phyloP scores from a whole-genome alignment of 1,139 yeast genomes.

The Pichia sp. region DNA sequence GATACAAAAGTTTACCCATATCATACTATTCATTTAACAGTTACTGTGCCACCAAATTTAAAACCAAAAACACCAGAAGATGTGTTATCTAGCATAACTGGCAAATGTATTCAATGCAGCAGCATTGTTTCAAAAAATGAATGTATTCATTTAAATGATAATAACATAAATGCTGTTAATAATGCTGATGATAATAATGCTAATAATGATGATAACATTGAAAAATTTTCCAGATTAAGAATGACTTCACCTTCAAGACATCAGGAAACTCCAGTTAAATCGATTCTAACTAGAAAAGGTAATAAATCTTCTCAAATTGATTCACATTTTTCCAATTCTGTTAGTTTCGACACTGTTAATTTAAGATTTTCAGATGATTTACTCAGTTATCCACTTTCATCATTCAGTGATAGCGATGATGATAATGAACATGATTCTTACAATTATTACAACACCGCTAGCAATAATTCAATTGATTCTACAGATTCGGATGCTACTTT shows the following conservation, averaged over 20 bases:
- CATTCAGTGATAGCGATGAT: conserved; percentile 10
- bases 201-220: too few species aligned
- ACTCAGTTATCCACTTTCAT: conserved; percentile 13
- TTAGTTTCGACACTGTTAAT: conserved; percentile 40
- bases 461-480: too few species aligned
- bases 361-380: conserved; percentile 28
- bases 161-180: too few species aligned
- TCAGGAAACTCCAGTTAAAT: conserved; percentile 3
- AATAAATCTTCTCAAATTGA: conserved; percentile 4
- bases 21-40: conserved; percentile 20
- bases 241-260: background rate
- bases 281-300: conserved; percentile 11
- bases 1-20: conserved; percentile 16
- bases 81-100: conserved; percentile 8
- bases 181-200: too few species aligned
- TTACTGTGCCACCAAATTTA: conserved; percentile 15
- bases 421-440: background rate
- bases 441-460: too few species aligned
- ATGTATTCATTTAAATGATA: conserved; percentile 5
- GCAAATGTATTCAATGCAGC: conserved; percentile 13
- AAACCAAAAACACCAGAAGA: conserved; percentile 21
- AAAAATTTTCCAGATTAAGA: too few species aligned
- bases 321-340: conserved; percentile 15
- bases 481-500: background rate
- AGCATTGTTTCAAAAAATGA: background rate